Percentiles rank a stretch among this genome's conserved stretches.
phyloP scores from a whole-genome alignment of 2,329 filamentous ascomycete species.

The Phoma herbarum region DNA sequence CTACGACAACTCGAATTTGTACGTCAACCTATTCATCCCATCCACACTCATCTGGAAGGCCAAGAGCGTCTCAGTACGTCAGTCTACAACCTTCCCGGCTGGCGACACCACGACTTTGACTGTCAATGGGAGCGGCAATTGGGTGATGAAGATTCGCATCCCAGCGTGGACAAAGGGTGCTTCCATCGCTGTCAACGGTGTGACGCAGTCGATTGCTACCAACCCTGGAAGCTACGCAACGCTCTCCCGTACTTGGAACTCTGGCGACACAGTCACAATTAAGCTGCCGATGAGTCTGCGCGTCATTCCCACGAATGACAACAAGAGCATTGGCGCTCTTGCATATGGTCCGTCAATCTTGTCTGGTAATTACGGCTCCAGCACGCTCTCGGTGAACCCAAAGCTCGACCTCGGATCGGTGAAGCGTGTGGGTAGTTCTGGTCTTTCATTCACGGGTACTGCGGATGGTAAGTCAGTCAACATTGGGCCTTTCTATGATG shows the following conservation, averaged over 20 bases:
- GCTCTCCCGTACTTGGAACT: neutral
- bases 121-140: constrained; percentile 1
- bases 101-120: neutral
- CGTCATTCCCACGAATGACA: neutral
- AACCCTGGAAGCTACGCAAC: constrained; percentile 1
- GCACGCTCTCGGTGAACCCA: neutral
- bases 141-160: constrained; percentile 4
- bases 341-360: neutral
- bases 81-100: neutral
- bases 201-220: neutral
- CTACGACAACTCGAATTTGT: neutral
- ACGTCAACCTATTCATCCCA: constrained; percentile 30
- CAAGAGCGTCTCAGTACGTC: neutral
- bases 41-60: constrained; percentile 39
- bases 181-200: constrained; percentile 6
- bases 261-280: constrained; percentile 4
- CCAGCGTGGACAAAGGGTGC: constrained; percentile 1
- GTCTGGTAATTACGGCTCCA: constrained; percentile 1
- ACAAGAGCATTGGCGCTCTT: neutral
- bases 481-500: constrained; percentile 2
- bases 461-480: constrained; percentile 4
- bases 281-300: constrained; percentile 2
- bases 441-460: neutral
- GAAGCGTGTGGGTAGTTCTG: neutral
- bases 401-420: neutral